Evolutionary conservation across 768 basidiomycete species (phyloP).

Genomic region (Hericium rajendrae): DNA sequence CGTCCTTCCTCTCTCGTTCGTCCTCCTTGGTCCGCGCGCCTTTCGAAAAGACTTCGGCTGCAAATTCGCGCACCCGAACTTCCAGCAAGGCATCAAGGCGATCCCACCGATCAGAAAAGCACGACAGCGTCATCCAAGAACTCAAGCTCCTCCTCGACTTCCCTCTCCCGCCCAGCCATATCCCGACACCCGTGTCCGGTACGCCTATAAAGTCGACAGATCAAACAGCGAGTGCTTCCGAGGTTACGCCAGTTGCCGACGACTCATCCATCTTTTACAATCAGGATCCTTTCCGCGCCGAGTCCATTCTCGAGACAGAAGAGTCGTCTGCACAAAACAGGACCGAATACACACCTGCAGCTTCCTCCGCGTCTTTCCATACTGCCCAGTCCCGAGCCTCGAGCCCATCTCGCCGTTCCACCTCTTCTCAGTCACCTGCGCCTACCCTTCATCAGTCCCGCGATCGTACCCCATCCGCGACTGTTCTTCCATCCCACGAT

Average conservation of each 20-base stretch:
- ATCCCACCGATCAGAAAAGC: slow-evolving; percentile 7
- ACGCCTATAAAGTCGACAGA: neutral
- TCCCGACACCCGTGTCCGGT: slow-evolving; percentile 8
- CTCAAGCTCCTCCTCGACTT: slow-evolving; percentile 14
- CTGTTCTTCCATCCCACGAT: slow-evolving; percentile 6
- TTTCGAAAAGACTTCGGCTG: neutral
- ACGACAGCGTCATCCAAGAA: slow-evolving; percentile 2
- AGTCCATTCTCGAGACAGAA: slow-evolving; percentile 8
- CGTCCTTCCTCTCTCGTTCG: neutral
- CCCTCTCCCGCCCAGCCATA: slow-evolving; percentile 11
- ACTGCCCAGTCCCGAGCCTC: slow-evolving; percentile 12
- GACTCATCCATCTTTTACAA: slow-evolving; percentile 19
- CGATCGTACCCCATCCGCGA: neutral
- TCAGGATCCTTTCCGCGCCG: slow-evolving; percentile 20
- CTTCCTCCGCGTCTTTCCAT: slow-evolving; percentile 13
- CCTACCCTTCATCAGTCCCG: neutral
- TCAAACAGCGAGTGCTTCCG: neutral
- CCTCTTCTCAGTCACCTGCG: neutral
- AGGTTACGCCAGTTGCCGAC: slow-evolving; percentile 15
- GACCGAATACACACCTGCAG: slow-evolving; percentile 2
- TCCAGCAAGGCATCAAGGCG: slow-evolving; percentile 13
- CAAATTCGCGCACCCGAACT: slow-evolving; percentile 5
- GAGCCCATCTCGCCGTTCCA: neutral
- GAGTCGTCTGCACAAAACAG: slow-evolving; percentile 4
- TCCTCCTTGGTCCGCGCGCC: neutral